phyloP scores from a whole-genome alignment of 495 filamentous ascomycete genomes.

The Acidomyces sp. region DNA sequence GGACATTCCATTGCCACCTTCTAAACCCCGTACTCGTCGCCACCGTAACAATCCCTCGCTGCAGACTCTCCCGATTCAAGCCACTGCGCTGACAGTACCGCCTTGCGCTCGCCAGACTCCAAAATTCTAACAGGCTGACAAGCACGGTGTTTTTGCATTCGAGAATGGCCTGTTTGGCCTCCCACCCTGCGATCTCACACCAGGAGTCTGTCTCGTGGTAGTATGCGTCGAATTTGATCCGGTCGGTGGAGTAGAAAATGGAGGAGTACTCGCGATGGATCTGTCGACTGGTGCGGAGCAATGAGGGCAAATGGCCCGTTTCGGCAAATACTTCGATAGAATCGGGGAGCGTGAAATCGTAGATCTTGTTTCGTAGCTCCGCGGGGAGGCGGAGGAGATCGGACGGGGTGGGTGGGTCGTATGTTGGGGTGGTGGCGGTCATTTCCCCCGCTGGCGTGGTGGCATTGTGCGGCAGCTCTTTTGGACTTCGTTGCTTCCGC shows the following conservation, averaged over 20 bases:
- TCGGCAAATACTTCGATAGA: neutral
- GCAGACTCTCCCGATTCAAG: neutral
- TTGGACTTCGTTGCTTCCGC: too few species aligned
- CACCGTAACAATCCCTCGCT: constrained; percentile 1
- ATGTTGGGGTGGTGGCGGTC: too few species aligned
- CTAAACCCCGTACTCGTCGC: constrained; percentile 1
- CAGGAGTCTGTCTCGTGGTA: constrained; percentile 5
- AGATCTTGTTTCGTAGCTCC: neutral
- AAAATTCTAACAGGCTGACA: neutral
- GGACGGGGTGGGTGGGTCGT: too few species aligned
- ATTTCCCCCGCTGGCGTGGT: too few species aligned
- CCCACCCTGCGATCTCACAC: neutral
- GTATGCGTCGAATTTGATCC: constrained; percentile 4
- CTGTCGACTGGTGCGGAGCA: neutral
- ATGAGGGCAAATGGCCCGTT: neutral
- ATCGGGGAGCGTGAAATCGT: neutral
- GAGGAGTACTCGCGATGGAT: neutral
- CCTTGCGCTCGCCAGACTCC: constrained; percentile 5
- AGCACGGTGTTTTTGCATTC: neutral
- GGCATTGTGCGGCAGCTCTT: too few species aligned
- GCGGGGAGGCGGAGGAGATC: neutral
- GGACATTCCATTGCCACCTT: constrained; percentile 2
- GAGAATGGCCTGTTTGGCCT: neutral
- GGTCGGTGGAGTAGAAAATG: constrained; percentile 2
- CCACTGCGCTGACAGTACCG: constrained; percentile 1